Percentiles rank a stretch among this genome's conserved stretches.
Conservation (phyloP, 257 asterid genomes). For the Gentiana dahurica region DNA sequence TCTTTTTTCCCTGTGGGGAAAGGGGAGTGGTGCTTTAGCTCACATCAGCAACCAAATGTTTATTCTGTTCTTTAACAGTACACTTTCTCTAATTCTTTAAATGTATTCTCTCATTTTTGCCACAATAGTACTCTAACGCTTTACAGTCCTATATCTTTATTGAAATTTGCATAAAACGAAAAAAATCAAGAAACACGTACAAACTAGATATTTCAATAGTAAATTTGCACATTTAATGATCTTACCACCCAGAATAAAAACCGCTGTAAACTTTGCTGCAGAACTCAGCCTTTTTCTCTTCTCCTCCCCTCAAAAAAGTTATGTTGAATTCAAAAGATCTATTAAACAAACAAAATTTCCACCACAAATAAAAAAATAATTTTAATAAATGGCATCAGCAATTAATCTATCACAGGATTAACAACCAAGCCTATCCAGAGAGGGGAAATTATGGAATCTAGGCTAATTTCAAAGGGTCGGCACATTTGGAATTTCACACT, state of each 20-base stretch:
- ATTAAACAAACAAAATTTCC: slow-evolving; percentile 14
- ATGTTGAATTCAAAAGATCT: slow-evolving; percentile 17
- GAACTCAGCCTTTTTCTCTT: slow-evolving; percentile 19
- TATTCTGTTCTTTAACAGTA: no score
- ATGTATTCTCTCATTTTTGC: no score
- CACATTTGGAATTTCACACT: no score
- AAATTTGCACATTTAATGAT: slow-evolving; percentile 5
- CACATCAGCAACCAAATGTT: no score
- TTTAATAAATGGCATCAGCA: slow-evolving; percentile 2
- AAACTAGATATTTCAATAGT: neutral
- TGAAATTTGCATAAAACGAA: no score
- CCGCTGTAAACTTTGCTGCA: slow-evolving; percentile 9
- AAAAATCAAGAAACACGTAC: slow-evolving; percentile 3
- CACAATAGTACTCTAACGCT: no score
- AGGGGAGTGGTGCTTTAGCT: no score
- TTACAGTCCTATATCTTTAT: no score
- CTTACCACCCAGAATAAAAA: slow-evolving; percentile 17
- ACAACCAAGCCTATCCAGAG: slow-evolving; percentile 7
- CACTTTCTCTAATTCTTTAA: no score
- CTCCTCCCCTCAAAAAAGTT: slow-evolving; percentile 19
- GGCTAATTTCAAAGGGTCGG: no score
- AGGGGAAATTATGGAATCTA: neutral
- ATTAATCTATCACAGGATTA: slow-evolving; percentile 7
- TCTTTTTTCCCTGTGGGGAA: no score
- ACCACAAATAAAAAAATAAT: slow-evolving; percentile 9